Percentiles rank a stretch among this genome's conserved stretches.
Evolutionary conservation across 148 eudicot species (phyloP).

Genomic region (Rhododendron kiyosumense): DNA sequence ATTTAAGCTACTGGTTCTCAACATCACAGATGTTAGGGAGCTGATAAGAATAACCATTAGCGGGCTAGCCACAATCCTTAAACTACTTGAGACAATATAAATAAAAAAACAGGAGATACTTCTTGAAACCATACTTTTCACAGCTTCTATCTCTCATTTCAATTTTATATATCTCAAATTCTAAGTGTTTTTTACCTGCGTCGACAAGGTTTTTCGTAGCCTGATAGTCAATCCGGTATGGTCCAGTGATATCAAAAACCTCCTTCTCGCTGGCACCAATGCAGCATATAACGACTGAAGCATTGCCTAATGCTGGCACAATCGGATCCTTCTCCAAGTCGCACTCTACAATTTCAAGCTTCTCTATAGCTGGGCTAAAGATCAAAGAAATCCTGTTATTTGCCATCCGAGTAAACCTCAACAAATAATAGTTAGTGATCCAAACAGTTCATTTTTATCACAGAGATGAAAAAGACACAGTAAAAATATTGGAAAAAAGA

Average conservation of each 20-base stretch:
- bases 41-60: background rate
- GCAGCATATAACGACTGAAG: slow-evolving; percentile 79
- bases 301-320: slow-evolving; percentile 59
- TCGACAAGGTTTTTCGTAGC: slow-evolving; percentile 83
- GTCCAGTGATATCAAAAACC: slow-evolving; percentile 76
- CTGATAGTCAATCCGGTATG: slow-evolving; percentile 77
- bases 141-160: background rate
- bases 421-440: background rate
- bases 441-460: background rate
- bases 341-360: slow-evolving; percentile 84
- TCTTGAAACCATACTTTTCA: background rate
- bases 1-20: background rate
- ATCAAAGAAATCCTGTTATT: slow-evolving; percentile 50
- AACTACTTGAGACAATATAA: background rate
- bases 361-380: slow-evolving; percentile 99
- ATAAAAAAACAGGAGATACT: background rate
- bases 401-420: slow-evolving; percentile 10
- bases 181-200: slow-evolving; percentile 46
- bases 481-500: background rate
- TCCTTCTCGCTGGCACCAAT: slow-evolving; percentile 98
- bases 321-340: slow-evolving; percentile 70
- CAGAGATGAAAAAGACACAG: background rate
- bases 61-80: background rate
- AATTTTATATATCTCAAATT: background rate
- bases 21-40: background rate